These are phyloP conservation scores for Tylopilus vinaceipallidus DNA, from an alignment of 768 basidiomycete genomes.

Conservation along the genomic window DNA sequence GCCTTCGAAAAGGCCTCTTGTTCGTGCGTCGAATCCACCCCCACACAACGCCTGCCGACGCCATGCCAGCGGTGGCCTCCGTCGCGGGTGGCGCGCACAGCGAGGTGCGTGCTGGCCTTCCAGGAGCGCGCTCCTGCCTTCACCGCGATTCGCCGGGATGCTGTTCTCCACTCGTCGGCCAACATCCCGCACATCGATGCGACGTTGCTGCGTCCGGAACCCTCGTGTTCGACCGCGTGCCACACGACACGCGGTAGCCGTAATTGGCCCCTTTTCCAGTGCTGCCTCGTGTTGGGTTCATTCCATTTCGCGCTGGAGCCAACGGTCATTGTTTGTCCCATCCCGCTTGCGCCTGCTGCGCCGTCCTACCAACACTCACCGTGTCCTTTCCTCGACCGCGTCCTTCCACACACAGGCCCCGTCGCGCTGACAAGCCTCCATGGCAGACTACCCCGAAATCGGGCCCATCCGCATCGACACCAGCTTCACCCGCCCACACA, in stretches of 20 bases:
- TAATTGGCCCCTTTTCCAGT: constrained; percentile 26
- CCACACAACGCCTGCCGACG: too few species aligned
- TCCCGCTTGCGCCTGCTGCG: constrained; percentile 27
- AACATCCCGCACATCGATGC: too few species aligned
- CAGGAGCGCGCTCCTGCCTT: too few species aligned
- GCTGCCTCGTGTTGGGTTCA: constrained; percentile 31
- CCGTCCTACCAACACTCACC: constrained; percentile 5
- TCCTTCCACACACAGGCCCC: too few species aligned
- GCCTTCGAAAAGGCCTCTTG: too few species aligned
- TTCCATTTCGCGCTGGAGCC: constrained; percentile 17
- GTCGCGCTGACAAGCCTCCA: constrained; percentile 7
- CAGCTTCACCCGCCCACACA: constrained; percentile 27
- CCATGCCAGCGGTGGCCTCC: too few species aligned
- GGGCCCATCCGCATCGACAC: constrained; percentile 30
- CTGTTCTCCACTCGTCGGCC: too few species aligned
- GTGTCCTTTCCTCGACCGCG: neutral
- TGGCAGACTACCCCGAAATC: constrained; percentile 28
- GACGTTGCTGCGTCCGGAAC: neutral
- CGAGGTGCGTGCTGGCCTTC: too few species aligned
- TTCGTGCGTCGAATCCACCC: too few species aligned
- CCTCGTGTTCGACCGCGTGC: constrained; percentile 15
- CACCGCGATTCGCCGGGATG: too few species aligned
- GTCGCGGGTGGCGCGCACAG: too few species aligned
- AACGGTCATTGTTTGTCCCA: constrained; percentile 20
- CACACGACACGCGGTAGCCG: constrained; percentile 10